Base-by-base conservation (phyloP, 2,329 filamentous ascomycete genomes). In the Fusarium xylarioides region DNA sequence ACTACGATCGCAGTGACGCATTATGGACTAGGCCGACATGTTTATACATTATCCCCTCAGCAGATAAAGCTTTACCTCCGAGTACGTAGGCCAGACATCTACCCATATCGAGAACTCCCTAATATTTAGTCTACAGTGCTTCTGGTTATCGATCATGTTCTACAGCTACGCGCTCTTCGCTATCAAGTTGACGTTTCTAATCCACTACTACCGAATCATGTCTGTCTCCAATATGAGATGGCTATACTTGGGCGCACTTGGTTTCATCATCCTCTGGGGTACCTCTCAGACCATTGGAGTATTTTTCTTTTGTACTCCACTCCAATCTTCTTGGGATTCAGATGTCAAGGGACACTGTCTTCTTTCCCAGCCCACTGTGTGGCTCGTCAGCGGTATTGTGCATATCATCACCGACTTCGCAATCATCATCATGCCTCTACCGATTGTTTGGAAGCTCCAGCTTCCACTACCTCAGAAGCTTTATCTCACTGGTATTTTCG, bases 181-280 rank as follows among this genome's bases (percentile, higher is more conserved):
- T 2, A 38, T n/a, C 34, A 76, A 76, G 18, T 26, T 76, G 63
- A 50, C 70, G 10, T 70, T 76, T 5, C 16, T 76, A 1, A 12
- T 76, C 0, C 73, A 76, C 4, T 76, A 74, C 11, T 71, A 68
- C 12, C 74, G 74, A 19, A 55, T 76, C 3, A 68, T 76, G 63
- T 57, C 60, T 0, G 38, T 74, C 3, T 75, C 74, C 0, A 65
- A 55, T 1, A 58, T 74, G 55, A 56, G 74, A 15, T 42, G 61
- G n/a, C 12, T 70, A 5, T 63, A 63, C 9, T 18, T 68, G 0
- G 26, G 10, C 0, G 30, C 54, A 5, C 63, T 76, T 7, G 11
- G 55, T 1, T 26, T 75, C 2, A 26, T 75, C 2, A 15, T 26
- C 0, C 1, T 73, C 0, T 76, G 65, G 74, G 43, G 47, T 0